Base-by-base conservation (phyloP, 2,329 filamentous ascomycete genomes). In the Aspergillus sp. region DNA sequence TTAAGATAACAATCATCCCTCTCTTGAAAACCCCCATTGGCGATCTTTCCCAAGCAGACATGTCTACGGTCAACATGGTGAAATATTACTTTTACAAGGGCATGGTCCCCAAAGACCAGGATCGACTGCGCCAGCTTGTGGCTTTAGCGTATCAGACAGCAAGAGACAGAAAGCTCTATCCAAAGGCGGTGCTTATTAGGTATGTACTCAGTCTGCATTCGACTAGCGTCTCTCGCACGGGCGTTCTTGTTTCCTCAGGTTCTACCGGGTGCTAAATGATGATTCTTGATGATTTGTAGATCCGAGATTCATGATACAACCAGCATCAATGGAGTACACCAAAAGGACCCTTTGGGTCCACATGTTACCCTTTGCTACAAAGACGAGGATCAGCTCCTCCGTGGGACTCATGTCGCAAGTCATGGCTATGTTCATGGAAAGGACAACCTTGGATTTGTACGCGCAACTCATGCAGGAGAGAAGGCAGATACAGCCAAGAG, bases 331-430 rank as follows among this genome's bases (percentile, higher is more conserved):
- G 57, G 57, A 35, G 41, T 43, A 53, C 57, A 45, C 17, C 55
- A 58, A 51, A 55, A 55, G 45, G 59, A 60, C 50, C 59, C 57
- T 35, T 17, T 54, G 44, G 57, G 59, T 14, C 17, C 20, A 19
- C 55, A 60, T 45, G 45, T 61, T 17, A 60, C 59, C 33, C 47
- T 61, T 40, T 60, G 57, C 45, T 61, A 55, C 44, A 61, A 61
- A 51, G 59, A 61, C 26, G 47, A 54, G 19, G 30, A 56, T 24
- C 55, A 58, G 43, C 47, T 60, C 32, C 52, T 49, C 13, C 53
- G 47, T 47, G 53, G 55, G 5, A 61, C 59, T 38, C 59, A 59
- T 45, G 54, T 60, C n/a, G 49, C 58, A 16, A 57, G 56, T 33
- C 58, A 60, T 52, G 56, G 53, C 33, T 36, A 36, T 36, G 33